These are phyloP conservation scores for Erodium chrysanthum DNA, from an alignment of 441 rosid species.

Conservation along the genomic window DNA sequence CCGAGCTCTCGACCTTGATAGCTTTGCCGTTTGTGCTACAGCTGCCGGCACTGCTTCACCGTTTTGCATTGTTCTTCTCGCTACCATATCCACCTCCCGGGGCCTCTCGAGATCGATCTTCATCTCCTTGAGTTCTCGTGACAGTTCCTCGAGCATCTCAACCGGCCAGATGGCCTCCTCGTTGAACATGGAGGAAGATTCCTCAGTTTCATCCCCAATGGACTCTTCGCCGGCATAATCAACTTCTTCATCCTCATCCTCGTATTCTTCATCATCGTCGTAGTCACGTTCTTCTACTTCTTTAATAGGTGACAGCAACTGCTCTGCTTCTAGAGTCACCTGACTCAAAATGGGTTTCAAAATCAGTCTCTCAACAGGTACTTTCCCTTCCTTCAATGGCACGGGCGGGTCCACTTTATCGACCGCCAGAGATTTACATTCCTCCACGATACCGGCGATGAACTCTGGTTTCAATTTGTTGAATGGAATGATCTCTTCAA, in stretches of 20 bases:
- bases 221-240: not conserved
- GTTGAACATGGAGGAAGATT: slow-evolving; percentile 18
- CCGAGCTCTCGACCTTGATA: slow-evolving; percentile 10
- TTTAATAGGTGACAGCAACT: not conserved
- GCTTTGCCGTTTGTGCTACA: not conserved
- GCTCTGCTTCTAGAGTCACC: slow-evolving; percentile 9
- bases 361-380: not conserved
- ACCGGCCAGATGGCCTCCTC: slow-evolving; percentile 30
- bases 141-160: slow-evolving; percentile 22
- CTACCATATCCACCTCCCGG: no score
- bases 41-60: not conserved
- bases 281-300: not conserved
- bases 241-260: not conserved
- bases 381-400: not conserved
- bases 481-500: slow-evolving; percentile 1
- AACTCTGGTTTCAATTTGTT: slow-evolving; percentile 1
- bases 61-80: not conserved
- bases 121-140: slow-evolving; percentile 18
- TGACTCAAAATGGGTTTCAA: not conserved
- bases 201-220: slow-evolving; percentile 18
- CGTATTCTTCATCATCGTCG: not conserved
- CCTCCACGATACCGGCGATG: not conserved
- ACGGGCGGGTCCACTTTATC: not conserved
- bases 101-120: slow-evolving; percentile 10
- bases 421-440: not conserved